phyloP scores from a whole-genome alignment of 371 early-diverging fungal genomes.

The Mortierella sp. region DNA sequence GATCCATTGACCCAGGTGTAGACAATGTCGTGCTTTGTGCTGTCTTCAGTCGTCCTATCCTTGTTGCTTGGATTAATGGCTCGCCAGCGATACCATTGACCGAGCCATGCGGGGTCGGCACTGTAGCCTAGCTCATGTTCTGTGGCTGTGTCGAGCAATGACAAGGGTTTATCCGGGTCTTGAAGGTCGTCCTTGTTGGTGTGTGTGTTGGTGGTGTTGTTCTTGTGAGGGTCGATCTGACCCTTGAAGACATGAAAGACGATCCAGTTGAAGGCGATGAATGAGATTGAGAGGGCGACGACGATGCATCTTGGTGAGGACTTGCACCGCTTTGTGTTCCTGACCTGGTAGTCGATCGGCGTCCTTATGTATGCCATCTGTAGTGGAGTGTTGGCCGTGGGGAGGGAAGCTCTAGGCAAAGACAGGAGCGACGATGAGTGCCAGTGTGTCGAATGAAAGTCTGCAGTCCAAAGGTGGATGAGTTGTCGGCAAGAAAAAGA shows the following conservation, averaged over 20 bases:
- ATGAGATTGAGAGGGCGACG: conserved; percentile 34
- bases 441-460: not conserved
- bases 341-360: conserved; percentile 21
- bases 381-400: not conserved
- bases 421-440: not conserved
- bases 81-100: conserved; percentile 48
- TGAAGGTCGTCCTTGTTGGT: not conserved
- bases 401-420: not conserved
- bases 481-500: not conserved
- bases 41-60: not conserved
- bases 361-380: conserved; percentile 31
- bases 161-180: not conserved
- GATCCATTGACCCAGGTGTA: conserved; percentile 60
- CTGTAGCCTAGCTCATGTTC: not conserved
- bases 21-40: conserved; percentile 34
- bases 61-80: conserved; percentile 21
- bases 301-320: conserved; percentile 30
- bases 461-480: not conserved
- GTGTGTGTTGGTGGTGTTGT: not conserved
- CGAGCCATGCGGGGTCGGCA: conserved; percentile 25
- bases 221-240: not conserved
- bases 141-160: conserved; percentile 2
- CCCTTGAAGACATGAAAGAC: conserved; percentile 20
- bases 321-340: conserved; percentile 10
- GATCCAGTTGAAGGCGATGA: conserved; percentile 39